phyloP scores from a whole-genome alignment of 805 yeast species.

The Hanseniaspora osmophila region DNA sequence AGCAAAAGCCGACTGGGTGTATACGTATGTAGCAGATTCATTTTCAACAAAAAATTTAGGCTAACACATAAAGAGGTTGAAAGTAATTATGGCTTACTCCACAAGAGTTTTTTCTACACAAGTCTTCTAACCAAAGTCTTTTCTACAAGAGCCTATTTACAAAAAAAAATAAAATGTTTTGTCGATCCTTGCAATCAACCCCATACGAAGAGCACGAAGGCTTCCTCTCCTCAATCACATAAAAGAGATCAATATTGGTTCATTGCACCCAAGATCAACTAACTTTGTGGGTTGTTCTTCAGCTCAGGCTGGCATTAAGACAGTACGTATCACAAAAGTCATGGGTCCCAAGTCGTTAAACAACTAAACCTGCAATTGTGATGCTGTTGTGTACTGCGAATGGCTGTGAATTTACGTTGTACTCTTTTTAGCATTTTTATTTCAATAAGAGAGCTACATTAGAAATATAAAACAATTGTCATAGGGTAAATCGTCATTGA shows the following conservation, averaged over 20 bases:
- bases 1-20: too few relatives aligned
- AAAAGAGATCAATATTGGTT: conserved; percentile 32
- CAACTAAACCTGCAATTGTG: conserved; percentile 23
- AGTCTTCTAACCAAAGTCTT: too few relatives aligned
- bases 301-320: conserved; percentile 30
- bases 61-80: too few relatives aligned
- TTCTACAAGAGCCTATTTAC: too few relatives aligned
- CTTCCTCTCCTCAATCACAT: conserved; percentile 40
- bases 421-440: conserved; percentile 25
- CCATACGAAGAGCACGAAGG: conserved; percentile 69
- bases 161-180: conserved; percentile 17
- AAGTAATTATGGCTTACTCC: too few relatives aligned
- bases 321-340: conserved; percentile 34
- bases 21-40: too few relatives aligned
- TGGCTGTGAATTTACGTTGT: conserved; percentile 56
- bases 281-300: conserved; percentile 34
- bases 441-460: too few relatives aligned
- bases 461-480: too few relatives aligned
- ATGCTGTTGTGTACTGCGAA: conserved; percentile 44
- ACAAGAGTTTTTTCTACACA: too few relatives aligned
- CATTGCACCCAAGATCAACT: conserved; percentile 66
- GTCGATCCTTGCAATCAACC: conserved; percentile 41
- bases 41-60: too few relatives aligned
- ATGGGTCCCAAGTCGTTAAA: conserved; percentile 35
- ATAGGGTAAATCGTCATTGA: too few relatives aligned